Conservation (phyloP, 1,139 yeast genomes). For the Blastobotrys illinoisensis region DNA sequence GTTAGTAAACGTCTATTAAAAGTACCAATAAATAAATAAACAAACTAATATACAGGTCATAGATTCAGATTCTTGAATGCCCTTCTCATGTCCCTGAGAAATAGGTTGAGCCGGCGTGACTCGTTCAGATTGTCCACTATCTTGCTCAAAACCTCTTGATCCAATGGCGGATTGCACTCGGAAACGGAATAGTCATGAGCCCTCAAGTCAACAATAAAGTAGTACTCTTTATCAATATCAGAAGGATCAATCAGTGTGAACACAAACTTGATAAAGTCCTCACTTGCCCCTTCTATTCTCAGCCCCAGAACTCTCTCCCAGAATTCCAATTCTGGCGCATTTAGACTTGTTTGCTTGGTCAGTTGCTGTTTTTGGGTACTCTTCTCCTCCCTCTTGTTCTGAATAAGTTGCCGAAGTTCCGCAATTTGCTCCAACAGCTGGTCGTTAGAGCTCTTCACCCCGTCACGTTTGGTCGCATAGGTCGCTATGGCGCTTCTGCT, state of each 20-base stretch:
- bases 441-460: conserved; percentile 18
- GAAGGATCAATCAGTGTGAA: conserved; percentile 27
- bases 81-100: conserved; percentile 22
- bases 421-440: conserved; percentile 16
- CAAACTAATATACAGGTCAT: background rate
- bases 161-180: conserved; percentile 17
- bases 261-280: conserved; percentile 27
- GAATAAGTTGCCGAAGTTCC: conserved; percentile 14
- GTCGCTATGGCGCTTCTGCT: conserved; percentile 20
- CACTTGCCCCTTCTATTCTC: conserved; percentile 25
- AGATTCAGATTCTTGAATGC: conserved; percentile 15
- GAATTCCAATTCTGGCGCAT: conserved; percentile 27
- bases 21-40: background rate
- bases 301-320: conserved; percentile 32
- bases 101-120: conserved; percentile 18
- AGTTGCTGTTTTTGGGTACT: conserved; percentile 19
- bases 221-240: conserved; percentile 24
- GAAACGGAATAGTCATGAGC: conserved; percentile 23
- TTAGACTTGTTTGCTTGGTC: conserved; percentile 22
- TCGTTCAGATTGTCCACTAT: conserved; percentile 18
- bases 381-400: conserved; percentile 15
- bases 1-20: background rate
- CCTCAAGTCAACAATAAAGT: conserved; percentile 25
- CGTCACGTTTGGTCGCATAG: conserved; percentile 20
- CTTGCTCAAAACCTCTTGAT: conserved; percentile 12